Evolutionary conservation across 2,329 filamentous ascomycete genomes (phyloP), one percentile per base, ranked within the genome.

Genomic region (Arthrobotrys conoides): DNA sequence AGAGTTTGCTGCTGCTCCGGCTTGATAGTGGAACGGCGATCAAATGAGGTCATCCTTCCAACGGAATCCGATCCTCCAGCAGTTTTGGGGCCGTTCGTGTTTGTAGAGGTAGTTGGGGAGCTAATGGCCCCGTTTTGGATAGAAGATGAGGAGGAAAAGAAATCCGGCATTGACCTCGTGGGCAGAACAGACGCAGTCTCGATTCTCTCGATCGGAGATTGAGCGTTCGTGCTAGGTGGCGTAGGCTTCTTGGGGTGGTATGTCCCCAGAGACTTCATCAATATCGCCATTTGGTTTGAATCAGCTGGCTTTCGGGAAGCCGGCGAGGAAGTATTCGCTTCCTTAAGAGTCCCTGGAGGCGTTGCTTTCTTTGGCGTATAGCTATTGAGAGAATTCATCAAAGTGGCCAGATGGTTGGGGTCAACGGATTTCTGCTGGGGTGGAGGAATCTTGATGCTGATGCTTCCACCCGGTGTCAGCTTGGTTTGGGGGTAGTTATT

Each of bases 1-100:
- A 82, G 33, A 9, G 80, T 81, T 48, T 81, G 80, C 30, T 80
- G 80, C 64, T 80, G 81, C 57, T 81, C 73, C n/a, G 70, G 80
- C 22, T 80, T 82, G 10, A 81, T 55, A 9, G 80, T 81, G 9
- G 81, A 67, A 12, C 81, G 75, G 8, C 81, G 66, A 38, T 82
- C 81, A 38, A 82, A 82, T 1, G 73, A 48, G 12, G 70, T 24
- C 9, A 75, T 61, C 18, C 46, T 67, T 20, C 65, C 68, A 49
- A 55, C 66, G n/a, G 53, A 33, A 22, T 66, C 75, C 5, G 57
- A 44, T 9, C 57, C 57, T 2, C 57, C 36, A 6, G 36, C 20
- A 44, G n/a, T 20, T 12, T 44, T 61, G 6, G 55, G 8, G 12
- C 46, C 59, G 3, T 12, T 16, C 9, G 49, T 5, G 51, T 46